Conservation (phyloP, 805 yeast species). For the Saccharomycopsis sp. region DNA sequence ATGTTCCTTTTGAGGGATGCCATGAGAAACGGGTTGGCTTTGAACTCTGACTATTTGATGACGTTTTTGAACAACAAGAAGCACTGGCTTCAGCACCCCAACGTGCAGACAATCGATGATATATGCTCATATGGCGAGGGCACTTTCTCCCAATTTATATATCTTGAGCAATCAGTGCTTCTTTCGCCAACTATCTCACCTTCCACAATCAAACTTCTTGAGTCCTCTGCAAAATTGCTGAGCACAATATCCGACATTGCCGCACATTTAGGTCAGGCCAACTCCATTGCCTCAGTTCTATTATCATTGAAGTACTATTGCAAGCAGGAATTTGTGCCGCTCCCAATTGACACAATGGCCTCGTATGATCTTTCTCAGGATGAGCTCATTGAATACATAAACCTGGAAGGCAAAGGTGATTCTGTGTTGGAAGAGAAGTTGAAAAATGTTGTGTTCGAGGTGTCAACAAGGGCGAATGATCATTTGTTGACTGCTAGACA, state of each 20-base stretch:
- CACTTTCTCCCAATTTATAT: conserved; percentile 62
- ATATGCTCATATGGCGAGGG: conserved; percentile 78
- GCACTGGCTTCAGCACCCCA: conserved; percentile 39
- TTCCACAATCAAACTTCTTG: conserved; percentile 40
- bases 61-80: conserved; percentile 53
- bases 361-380: conserved; percentile 54
- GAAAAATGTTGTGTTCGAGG: conserved; percentile 54
- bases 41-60: conserved; percentile 47
- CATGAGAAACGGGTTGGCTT: conserved; percentile 36
- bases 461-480: conserved; percentile 71
- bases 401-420: conserved; percentile 17
- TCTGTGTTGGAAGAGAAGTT: conserved; percentile 31
- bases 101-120: conserved; percentile 42
- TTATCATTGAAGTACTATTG: conserved; percentile 55
- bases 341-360: conserved; percentile 57
- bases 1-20: conserved; percentile 50
- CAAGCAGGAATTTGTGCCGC: conserved; percentile 33
- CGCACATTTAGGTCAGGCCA: conserved; percentile 80
- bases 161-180: conserved; percentile 50
- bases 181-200: conserved; percentile 53
- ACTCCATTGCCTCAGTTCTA: conserved; percentile 57
- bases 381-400: conserved; percentile 39
- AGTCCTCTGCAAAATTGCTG: conserved; percentile 36
- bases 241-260: conserved; percentile 45
- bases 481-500: conserved; percentile 61